Percentiles rank a stretch among this genome's conserved stretches.
Evolutionary conservation across 2,329 filamentous ascomycete genomes (phyloP).

Genomic region (Capronia epimyces): DNA sequence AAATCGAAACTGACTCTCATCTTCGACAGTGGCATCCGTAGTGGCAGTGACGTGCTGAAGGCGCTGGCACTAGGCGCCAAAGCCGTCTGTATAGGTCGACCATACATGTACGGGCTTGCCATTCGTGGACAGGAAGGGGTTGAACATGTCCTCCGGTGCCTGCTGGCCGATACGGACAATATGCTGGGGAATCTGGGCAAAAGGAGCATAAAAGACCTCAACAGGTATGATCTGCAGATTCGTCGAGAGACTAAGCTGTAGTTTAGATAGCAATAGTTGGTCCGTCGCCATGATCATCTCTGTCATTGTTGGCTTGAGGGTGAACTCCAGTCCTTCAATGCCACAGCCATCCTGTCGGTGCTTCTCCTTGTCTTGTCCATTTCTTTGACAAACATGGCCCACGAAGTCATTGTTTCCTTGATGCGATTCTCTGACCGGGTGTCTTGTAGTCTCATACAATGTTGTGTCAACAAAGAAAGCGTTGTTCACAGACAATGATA

Average conservation of each 20-base stretch:
- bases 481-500: no score
- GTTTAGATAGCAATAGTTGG: not conserved
- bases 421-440: no score
- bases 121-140: conserved; percentile 51
- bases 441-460: no score
- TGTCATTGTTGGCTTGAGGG: not conserved
- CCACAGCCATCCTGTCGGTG: no score
- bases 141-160: conserved; percentile 45
- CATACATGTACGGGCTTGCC: conserved; percentile 54
- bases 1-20: conserved; percentile 39
- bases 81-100: conserved; percentile 53
- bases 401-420: no score
- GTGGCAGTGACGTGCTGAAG: conserved; percentile 49
- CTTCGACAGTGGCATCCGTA: conserved; percentile 49
- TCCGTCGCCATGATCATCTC: not conserved
- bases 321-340: not conserved
- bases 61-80: conserved; percentile 53
- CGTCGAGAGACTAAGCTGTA: conserved; percentile 20
- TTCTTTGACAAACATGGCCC: no score
- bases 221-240: conserved; percentile 25
- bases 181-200: conserved; percentile 29
- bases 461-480: no score
- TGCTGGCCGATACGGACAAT: conserved; percentile 44
- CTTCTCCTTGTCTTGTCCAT: no score
- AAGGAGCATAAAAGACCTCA: conserved; percentile 25